These are phyloP conservation scores for Vinca minor DNA, from an alignment of 257 asterid species.

Conservation along the genomic window DNA sequence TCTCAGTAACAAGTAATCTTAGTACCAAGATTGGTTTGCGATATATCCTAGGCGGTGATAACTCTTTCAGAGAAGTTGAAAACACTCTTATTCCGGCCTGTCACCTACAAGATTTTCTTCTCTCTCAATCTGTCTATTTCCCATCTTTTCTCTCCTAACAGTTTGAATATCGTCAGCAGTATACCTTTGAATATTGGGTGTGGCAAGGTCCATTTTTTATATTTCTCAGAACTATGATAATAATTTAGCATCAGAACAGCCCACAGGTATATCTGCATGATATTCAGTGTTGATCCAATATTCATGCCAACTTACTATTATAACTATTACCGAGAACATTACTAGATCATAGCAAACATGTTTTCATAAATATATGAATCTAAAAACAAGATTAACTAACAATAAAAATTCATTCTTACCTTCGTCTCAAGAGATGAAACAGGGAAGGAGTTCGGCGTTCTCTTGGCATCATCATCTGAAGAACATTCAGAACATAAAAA, in stretches of 20 bases:
- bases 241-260: not conserved
- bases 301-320: not conserved
- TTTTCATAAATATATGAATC: not conserved
- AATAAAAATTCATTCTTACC: slow-evolving; percentile 20
- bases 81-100: too few species aligned
- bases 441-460: slow-evolving; percentile 61
- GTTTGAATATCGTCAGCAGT: not conserved
- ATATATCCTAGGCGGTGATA: not conserved
- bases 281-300: not conserved
- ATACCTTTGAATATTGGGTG: not conserved
- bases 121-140: not conserved
- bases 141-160: not conserved
- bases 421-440: slow-evolving; percentile 45
- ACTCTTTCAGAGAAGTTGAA: not conserved
- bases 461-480: slow-evolving; percentile 49
- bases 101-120: not conserved
- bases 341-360: not conserved
- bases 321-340: too few species aligned
- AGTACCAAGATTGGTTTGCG: too few species aligned
- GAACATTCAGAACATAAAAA: slow-evolving; percentile 73
- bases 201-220: not conserved
- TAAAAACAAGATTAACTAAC: not conserved
- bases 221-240: not conserved
- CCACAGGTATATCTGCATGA: not conserved
- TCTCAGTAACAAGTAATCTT: too few species aligned